Percentiles rank a stretch among this genome's conserved stretches.
Conservation (phyloP, 495 filamentous ascomycete genomes). For the Bacidia rubella region DNA sequence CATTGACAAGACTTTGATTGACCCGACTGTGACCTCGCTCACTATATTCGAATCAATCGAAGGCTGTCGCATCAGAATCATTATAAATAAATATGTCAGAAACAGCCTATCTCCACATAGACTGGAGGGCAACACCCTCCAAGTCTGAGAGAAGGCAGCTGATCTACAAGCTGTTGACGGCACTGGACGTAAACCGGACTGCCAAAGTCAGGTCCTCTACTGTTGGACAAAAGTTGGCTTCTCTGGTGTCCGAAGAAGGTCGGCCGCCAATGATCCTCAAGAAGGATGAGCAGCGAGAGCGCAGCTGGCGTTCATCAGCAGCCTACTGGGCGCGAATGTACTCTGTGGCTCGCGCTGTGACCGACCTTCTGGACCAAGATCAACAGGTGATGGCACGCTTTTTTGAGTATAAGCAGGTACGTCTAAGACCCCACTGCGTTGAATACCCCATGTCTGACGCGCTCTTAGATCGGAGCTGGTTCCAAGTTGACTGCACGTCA, state of each 20-base stretch:
- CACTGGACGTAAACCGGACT: not conserved
- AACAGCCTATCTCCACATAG: not conserved
- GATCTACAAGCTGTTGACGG: not conserved
- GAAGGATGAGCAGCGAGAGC: not conserved
- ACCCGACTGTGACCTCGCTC: no score
- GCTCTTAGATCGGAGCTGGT: not conserved
- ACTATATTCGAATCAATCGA: no score
- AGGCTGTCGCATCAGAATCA: no score
- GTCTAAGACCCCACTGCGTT: not conserved
- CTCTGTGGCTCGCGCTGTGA: not conserved
- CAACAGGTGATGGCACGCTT: not conserved
- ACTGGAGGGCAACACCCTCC: not conserved
- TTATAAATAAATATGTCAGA: no score
- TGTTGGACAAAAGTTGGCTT: not conserved
- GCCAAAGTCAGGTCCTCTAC: not conserved
- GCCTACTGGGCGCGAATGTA: not conserved
- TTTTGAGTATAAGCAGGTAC: not conserved
- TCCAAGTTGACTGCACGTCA: not conserved
- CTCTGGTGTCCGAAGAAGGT: not conserved
- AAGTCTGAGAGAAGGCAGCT: not conserved
- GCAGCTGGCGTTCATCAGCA: not conserved
- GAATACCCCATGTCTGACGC: not conserved
- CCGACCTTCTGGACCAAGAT: not conserved
- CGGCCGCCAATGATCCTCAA: not conserved
- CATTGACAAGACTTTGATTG: no score